Evolutionary conservation across 2,329 filamentous ascomycete species (phyloP), one percentile per base, ranked within the genome.

Genomic region (Phaeosphaeria sp.): DNA sequence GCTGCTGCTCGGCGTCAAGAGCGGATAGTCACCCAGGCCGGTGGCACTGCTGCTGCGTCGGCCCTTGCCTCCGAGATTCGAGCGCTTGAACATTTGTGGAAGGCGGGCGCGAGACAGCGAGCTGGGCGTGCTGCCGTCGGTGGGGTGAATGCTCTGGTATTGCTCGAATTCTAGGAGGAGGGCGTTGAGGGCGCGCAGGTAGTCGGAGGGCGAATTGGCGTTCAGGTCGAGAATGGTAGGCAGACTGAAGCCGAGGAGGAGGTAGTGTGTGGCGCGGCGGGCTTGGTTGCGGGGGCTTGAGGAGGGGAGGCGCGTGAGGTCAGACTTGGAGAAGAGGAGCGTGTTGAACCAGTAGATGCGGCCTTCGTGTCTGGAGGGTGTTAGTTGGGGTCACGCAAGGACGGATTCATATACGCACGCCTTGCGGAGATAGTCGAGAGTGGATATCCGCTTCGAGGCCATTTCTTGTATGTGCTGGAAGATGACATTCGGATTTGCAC

Each of bases 271-370:
- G 36, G 95, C 94, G 67, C 95, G 91, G 57, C 93, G 90, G 60
- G 92, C 89, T 49, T 97, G 87, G 74, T 94, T 95, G 63, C 91
- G 88, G 3, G 87, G 82, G 57, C 96, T 91, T 74, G 96, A 94
- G 74, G 92, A 96, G 46, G 94, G 89, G 81, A 97, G 89, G 72
- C 89, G 89, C 51, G 86, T 82, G 33, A 98, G 84, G 76, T 97
- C 92, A 27, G 86, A 78, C 70, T 92, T 91, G 64, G 93, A 91
- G 78, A 97, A 97, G 72, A 96, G 90, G 59, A 97, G 87, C 0
- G 95, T 97, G 79, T 97, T 97, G 83, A 98, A 97, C 93, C 95
- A 98, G 81, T 96, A 98, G 43, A 97, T 89, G 57, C 92, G 89
- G 59, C 94, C 93, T 79, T 97, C 93, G 74, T 99, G 93, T 25